Base-by-base conservation (phyloP, 306 rosid species). In the Rosa multiflora region DNA sequence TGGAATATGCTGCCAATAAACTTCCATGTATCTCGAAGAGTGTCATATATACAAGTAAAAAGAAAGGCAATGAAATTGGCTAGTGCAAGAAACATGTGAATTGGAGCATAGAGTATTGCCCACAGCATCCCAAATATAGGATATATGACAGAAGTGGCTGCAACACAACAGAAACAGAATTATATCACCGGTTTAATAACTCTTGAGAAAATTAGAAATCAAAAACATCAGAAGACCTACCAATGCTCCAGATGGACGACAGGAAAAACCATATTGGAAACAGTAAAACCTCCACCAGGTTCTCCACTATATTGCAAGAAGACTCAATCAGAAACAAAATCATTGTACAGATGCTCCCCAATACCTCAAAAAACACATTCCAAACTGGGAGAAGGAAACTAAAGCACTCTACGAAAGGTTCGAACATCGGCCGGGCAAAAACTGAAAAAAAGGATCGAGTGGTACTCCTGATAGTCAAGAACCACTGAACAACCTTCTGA, bases 401-500 rank as follows among this genome's bases (percentile, higher is more conserved):
- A 76, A 91, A 86, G 75, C 90, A 62, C 64, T 81, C 91, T 79
- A 84, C 40, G 42, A 91, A 20, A 61, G 94, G 89, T 52, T 85
- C 86, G 37, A 77, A 80, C 52, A 94, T 82, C 62, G 99, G 99
- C 82, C 82, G 95, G 82, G 97, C 82, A 46, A 91, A 82, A 79
- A 92, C 81, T 5, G 92, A 88, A 72, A 92, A 78, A 58, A 92
- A 91, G 64, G 97, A 85, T 74, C 91, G 82, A 3, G 82, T 47
- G 56, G 90, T 81, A 68, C 88, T 88, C 67, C 90, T 68, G 48
- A 85, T 76, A 59, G 90, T 83, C 77, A 95, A 90, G 87, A 85
- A 90, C 97, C 98, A 26, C 73, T 85, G 79, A 82, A 92, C 68
- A 82, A 88, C 97, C 83, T 92, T 95, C 82, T 93, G 91, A 81